Evolutionary conservation across 2,329 filamentous ascomycete species (phyloP), one percentile per base, ranked within the genome.

Genomic region (Leptographium wingfieldii): DNA sequence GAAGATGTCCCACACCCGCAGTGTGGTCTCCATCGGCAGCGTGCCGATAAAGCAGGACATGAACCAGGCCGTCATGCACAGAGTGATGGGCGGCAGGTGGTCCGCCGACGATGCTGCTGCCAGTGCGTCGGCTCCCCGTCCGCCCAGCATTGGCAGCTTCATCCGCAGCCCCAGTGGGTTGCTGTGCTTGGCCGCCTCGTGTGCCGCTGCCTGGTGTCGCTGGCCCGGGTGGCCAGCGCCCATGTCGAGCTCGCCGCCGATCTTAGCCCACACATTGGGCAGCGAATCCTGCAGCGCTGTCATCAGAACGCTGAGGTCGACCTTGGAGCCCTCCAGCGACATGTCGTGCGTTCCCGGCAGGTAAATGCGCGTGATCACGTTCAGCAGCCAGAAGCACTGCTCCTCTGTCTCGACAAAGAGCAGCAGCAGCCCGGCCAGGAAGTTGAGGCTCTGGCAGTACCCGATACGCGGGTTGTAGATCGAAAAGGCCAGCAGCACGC

Each of bases 41-140:
- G 90, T 95, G 58, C 92, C 91, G 63, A 96, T 94, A 71, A 94
- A 96, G 67, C 94, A 88, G 56, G 89, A 95, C 92, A 97, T 96
- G 72, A 97, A 95, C 92, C 92, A 97, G 4, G 92, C 89, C 11
- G 92, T 96, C 72, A 94, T 90, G 66, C 91, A 95, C 5, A 97
- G 80, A 0, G 90, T 94, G 65, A 97, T 92, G 14, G 92, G 92
- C 0, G 92, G 92, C 12, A 96, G 80, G 5, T 87, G 81, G 56
- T 72, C 70, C 6, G 57, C 60, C 22, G 62, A 64, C 4, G 59
- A 27, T 1, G 53, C 48, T 5, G 29, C 19, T 14, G 2, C 4
- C 22, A 25, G 3, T 25, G 43, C 25, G 6, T 75, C 73, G 3
- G 74, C 75, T 12, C 76, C 72, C 54, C 74, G 73, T 52, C 68